Evolutionary conservation across 306 rosid species (phyloP).

Genomic region (Calophaca sinica): DNA sequence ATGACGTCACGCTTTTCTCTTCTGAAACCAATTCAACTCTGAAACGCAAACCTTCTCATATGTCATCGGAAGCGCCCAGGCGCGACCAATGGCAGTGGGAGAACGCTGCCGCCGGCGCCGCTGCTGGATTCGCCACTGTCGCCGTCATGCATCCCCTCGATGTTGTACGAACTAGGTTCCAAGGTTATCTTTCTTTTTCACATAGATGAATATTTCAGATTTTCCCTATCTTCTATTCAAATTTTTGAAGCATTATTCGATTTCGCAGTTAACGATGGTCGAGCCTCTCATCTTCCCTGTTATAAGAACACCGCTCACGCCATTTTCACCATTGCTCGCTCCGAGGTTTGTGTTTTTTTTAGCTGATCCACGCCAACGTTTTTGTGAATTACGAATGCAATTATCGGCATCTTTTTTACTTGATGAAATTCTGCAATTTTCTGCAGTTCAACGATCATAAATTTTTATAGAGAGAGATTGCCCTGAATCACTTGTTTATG

Average conservation of each 20-base stretch:
- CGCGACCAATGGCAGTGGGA: conserved; percentile 81
- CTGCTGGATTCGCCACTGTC: conserved; percentile 89
- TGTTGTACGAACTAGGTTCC: conserved; percentile 93
- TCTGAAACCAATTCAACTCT: conserved; percentile 4
- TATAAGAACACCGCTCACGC: conserved; percentile 90
- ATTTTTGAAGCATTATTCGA: conserved; percentile 8
- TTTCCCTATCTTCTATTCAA: neutral
- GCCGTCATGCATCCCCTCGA: conserved; percentile 90
- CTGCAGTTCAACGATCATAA: neutral
- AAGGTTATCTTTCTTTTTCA: conserved; percentile 55
- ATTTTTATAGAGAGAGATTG: neutral
- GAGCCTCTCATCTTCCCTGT: conserved; percentile 69
- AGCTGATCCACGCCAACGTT: neutral
- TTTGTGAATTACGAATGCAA: neutral
- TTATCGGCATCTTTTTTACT: too few relatives aligned
- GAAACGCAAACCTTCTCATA: conserved; percentile 30
- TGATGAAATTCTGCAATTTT: conserved; percentile 7
- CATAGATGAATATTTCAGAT: neutral
- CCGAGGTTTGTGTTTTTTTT: conserved; percentile 67
- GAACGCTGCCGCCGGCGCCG: conserved; percentile 81
- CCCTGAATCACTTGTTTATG: too few relatives aligned
- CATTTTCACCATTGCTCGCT: conserved; percentile 79
- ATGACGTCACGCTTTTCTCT: conserved; percentile 1
- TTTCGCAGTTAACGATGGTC: conserved; percentile 82
- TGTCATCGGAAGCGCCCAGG: conserved; percentile 45